These are phyloP conservation scores for Eucalyptus pumila DNA, from an alignment of 345 rosid genomes.

Conservation along the genomic window DNA sequence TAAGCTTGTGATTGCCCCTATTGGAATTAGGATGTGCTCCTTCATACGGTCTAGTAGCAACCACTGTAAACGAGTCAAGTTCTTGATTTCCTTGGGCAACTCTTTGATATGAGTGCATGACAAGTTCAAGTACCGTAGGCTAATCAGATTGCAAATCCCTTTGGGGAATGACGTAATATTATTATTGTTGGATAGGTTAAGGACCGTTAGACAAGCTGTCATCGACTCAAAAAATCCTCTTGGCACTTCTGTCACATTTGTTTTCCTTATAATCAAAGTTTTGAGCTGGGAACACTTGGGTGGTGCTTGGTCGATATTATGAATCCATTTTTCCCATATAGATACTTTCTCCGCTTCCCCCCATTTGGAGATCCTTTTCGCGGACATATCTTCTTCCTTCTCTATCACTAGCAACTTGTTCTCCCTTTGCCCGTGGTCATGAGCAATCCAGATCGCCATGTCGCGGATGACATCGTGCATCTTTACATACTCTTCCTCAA, in stretches of 20 bases:
- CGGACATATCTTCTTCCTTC: fast-evolving
- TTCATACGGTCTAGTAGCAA: fast-evolving
- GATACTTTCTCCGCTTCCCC: background rate
- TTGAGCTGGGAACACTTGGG: fast-evolving
- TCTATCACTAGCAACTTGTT: background rate
- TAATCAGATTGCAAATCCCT: background rate
- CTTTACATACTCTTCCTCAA: fast-evolving
- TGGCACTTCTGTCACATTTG: fast-evolving
- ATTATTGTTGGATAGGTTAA: fast-evolving
- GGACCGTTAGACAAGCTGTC: fast-evolving
- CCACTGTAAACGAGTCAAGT: background rate
- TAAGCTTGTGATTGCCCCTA: background rate
- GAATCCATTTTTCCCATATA: fast-evolving
- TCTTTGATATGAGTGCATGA: fast-evolving
- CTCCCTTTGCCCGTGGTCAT: background rate
- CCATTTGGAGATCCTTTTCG: background rate
- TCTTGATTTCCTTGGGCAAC: fast-evolving
- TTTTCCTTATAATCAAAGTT: background rate
- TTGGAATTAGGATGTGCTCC: fast-evolving
- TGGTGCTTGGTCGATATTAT: fast-evolving
- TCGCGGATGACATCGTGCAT: constrained; percentile 12
- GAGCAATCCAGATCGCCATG: constrained; percentile 1
- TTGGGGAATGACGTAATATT: fast-evolving
- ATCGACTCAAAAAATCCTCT: fast-evolving
- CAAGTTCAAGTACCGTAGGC: fast-evolving